Evolutionary conservation across 805 yeast genomes (phyloP), one percentile per base, ranked within the genome.

Genomic region (Ogataea methylovora): DNA sequence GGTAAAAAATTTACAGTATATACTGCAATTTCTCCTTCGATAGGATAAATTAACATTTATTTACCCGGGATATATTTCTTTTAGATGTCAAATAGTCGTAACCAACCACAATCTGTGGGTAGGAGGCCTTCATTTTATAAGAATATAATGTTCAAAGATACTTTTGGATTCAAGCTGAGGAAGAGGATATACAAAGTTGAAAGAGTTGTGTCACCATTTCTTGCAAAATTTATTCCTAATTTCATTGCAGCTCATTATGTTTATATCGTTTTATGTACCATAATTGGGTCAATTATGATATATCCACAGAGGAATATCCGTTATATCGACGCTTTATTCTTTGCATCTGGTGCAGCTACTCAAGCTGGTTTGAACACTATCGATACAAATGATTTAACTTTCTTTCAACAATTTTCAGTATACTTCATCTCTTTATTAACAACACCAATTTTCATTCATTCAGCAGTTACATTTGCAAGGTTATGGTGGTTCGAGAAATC

Each of bases 331-430:
- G 76, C 82, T 2, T 60, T 92, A 23, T 84, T 90, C 54, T 62
- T 84, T 36, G 71, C 87, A 0, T 63, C 79, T 9, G 90, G 94
- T 9, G 76, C 92, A 0, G 60, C 80, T 2, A 86, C 97, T 2
- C 96, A 90, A 52, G 94, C 96, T 0, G 99, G 99, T 1, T 61
- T 92, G 36, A 87, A 86, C 52, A 81, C 96, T 0, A 65, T 84
- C 17, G 75, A 86, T 46, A 43, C 80, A 25, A 85, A 85, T 52
- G 57, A 63, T 0, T 44, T 88, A 37, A 58, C 67, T 0, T 54
- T 83, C 29, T 90, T 80, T 60, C 98, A 92, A 56, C 97, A 90
- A 52, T 71, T 87, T 12, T 64, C 71, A 8, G 56, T 90, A 3
- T 85, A 79, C 51, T 43, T 84, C 10, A 39, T 76, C 3, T 60